Evolutionary conservation across 257 asterid genomes (phyloP), one percentile per base, ranked within the genome.

Genomic region (Petunia secreta): DNA sequence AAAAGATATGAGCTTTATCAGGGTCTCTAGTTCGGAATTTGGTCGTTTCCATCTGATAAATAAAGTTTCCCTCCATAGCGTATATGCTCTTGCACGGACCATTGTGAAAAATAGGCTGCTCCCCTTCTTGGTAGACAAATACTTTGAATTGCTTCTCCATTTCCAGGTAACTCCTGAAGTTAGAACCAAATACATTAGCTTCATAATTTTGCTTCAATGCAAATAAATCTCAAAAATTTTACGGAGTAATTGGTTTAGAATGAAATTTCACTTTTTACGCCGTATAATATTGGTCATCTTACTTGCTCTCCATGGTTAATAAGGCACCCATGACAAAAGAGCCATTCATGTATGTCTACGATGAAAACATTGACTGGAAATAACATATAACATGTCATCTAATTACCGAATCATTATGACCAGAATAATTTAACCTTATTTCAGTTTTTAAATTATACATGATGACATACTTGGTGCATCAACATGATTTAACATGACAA

Each of bases 51-150:
- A 95, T 79, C 38, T 88, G 86, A 81, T 91, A 82, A 38, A 95
- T 93, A 83, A 95, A 95, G 80, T 89, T 91, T 7, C 99, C 99
- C 84, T 95, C 98, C 89, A 87, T 87, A 0, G 98, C 90, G 75
- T 93, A 93, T 57, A 95, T 95, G 90, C 98, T 95, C 3, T 90
- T 90, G 60, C 97, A 91, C 34, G 98, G 97, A 54, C 99, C 99
- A 50, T 91, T 83, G 83, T 95, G 99, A 79, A 93, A 95, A 71
- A 95, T 89, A 0, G 99, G 99, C 0, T 90, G 97, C 40, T 95
- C 97, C 1, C 99, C 99, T 85, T 95, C 97, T 84, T 87, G 96
- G 39, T 95, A 95, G n/a, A 93, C 93, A 76, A 65, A 92, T 63
- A 93, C 84, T 78, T 87, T 92, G 83, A 95, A 90, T 38, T 88